Conservation (phyloP, 2,329 filamentous ascomycete genomes). For the Phialophora verrucosa region DNA sequence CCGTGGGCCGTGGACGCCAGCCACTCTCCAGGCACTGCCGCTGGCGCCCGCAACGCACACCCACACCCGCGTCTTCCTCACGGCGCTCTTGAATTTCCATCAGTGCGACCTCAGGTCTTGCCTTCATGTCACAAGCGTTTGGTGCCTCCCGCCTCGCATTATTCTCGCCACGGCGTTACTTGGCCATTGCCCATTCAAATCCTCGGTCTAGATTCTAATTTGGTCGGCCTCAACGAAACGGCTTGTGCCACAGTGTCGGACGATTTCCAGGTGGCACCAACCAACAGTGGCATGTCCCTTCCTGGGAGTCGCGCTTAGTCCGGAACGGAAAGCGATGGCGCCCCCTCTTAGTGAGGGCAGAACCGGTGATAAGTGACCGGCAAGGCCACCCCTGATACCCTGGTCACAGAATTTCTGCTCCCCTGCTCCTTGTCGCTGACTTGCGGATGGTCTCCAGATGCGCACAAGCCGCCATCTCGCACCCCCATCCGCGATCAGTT, state of each 20-base stretch:
- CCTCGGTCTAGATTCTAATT: slow-evolving; percentile 28
- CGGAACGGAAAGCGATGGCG: slow-evolving; percentile 26
- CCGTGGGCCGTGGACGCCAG: neutral
- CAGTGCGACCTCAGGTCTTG: slow-evolving; percentile 21
- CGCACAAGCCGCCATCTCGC: slow-evolving; percentile 26
- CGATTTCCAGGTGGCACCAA: slow-evolving; percentile 35
- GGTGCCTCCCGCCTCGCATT: slow-evolving; percentile 9
- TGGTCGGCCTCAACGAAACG: slow-evolving; percentile 27
- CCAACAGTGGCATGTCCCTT: slow-evolving; percentile 25
- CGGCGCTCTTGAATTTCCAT: neutral
- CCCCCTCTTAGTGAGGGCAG: slow-evolving; percentile 21
- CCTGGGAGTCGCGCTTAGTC: slow-evolving; percentile 34
- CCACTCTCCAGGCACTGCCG: slow-evolving; percentile 10
- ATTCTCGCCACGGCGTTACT: slow-evolving; percentile 32
- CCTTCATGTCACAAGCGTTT: slow-evolving; percentile 17
- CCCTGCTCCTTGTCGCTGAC: slow-evolving; percentile 30
- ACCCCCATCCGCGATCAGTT: slow-evolving; percentile 23
- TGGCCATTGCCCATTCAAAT: slow-evolving; percentile 32
- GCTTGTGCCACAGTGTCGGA: slow-evolving; percentile 36
- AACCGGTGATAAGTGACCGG: slow-evolving; percentile 26
- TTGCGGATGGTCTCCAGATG: slow-evolving; percentile 28
- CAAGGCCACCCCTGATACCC: slow-evolving; percentile 19
- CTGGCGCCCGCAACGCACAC: neutral
- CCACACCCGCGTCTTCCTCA: neutral
- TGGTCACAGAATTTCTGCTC: slow-evolving; percentile 6